These are phyloP conservation scores for Phytophthora crassamura DNA, from an alignment of 352 stramenopile genomes.

Conservation along the genomic window DNA sequence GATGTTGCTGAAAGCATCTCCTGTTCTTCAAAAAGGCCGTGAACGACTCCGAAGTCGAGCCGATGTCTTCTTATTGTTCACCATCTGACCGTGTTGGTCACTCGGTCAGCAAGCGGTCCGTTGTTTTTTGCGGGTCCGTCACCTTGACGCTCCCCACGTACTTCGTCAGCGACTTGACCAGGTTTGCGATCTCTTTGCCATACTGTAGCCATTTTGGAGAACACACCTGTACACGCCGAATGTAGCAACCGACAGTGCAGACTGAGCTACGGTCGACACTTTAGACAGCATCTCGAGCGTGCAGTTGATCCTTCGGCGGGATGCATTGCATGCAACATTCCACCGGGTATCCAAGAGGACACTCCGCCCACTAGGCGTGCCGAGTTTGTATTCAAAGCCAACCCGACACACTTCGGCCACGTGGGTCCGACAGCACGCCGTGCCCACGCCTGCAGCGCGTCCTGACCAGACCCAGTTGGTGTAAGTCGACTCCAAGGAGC, in stretches of 20 bases:
- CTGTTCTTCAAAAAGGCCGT: slow-evolving; percentile 25
- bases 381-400: slow-evolving; percentile 56
- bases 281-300: slow-evolving; percentile 52
- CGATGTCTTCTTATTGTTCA: slow-evolving; percentile 1
- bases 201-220: slow-evolving; percentile 49
- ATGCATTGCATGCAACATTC: slow-evolving; percentile 54
- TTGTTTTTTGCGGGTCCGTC: slow-evolving; percentile 42
- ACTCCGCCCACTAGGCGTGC: slow-evolving; percentile 68
- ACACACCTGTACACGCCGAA: slow-evolving; percentile 56
- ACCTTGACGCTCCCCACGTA: slow-evolving; percentile 44
- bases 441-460: slow-evolving; percentile 26
- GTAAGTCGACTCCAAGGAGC: slow-evolving; percentile 23
- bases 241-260: slow-evolving; percentile 48
- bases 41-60: slow-evolving; percentile 14
- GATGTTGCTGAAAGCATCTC: slow-evolving; percentile 46
- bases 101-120: slow-evolving; percentile 38
- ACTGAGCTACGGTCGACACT: slow-evolving; percentile 44
- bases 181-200: slow-evolving; percentile 43
- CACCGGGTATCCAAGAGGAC: slow-evolving; percentile 69
- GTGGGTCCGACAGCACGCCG: slow-evolving; percentile 52
- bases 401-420: slow-evolving; percentile 32
- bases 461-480: slow-evolving; percentile 19
- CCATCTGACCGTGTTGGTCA: slow-evolving; percentile 9
- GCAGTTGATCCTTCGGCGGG: slow-evolving; percentile 54
- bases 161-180: slow-evolving; percentile 43